Conservation (phyloP, 2,329 filamentous ascomycete genomes). For the Fusarium incarnatum region DNA sequence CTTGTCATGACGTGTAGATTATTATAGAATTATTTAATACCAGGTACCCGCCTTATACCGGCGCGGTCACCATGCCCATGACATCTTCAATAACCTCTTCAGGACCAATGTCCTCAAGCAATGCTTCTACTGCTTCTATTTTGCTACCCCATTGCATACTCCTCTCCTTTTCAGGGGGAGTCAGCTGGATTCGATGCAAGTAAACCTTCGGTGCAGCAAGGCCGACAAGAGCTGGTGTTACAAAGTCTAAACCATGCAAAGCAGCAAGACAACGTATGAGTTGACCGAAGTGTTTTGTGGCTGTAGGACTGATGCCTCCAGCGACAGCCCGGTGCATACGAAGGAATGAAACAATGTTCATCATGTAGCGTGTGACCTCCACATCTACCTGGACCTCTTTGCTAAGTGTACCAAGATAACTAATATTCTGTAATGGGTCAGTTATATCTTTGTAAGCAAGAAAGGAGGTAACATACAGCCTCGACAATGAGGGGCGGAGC, state of each 20-base stretch:
- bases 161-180: constrained; percentile 76
- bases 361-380: constrained; percentile 84
- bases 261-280: constrained; percentile 80
- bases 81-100: constrained; percentile 76
- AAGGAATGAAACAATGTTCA: constrained; percentile 89
- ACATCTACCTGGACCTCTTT: constrained; percentile 73
- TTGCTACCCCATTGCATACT: constrained; percentile 96
- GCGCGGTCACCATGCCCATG: constrained; percentile 66
- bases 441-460: not conserved
- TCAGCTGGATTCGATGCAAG: constrained; percentile 81
- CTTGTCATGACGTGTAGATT: constrained; percentile 42
- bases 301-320: constrained; percentile 79
- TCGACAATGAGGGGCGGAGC: constrained; percentile 55
- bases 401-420: constrained; percentile 68
- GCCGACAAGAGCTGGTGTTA: constrained; percentile 84
- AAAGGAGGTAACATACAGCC: constrained; percentile 52
- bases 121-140: constrained; percentile 71
- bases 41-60: constrained; percentile 50
- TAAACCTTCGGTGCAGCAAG: constrained; percentile 90
- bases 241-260: constrained; percentile 82
- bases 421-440: constrained; percentile 61
- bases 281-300: constrained; percentile 80
- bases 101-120: constrained; percentile 71
- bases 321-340: constrained; percentile 87
- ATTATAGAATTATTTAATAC: constrained; percentile 48